Percentiles rank a stretch among this genome's conserved stretches.
phyloP scores from a whole-genome alignment of 1,139 yeast species.

The Debaryomyces nepalensis region DNA sequence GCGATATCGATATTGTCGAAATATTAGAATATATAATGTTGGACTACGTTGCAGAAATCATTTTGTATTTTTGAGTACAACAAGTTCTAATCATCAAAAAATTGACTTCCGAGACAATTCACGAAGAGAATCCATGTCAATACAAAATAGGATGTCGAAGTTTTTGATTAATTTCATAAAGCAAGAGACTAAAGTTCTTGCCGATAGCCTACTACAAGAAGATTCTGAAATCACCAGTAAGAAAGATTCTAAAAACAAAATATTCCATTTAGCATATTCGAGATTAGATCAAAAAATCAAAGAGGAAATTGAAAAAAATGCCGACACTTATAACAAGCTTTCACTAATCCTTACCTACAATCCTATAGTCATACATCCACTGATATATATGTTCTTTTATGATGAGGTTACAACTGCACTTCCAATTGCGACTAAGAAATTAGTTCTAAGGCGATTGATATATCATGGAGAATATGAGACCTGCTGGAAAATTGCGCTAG shows the following conservation, averaged over 20 bases:
- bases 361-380: slow-evolving; percentile 39
- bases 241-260: slow-evolving; percentile 7
- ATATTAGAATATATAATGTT: slow-evolving; percentile 5
- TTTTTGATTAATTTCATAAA: slow-evolving; percentile 21
- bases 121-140: slow-evolving; percentile 7
- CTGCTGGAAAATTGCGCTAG: slow-evolving; percentile 37
- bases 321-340: slow-evolving; percentile 38
- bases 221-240: slow-evolving; percentile 1
- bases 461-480: slow-evolving; percentile 36
- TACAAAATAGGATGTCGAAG: slow-evolving; percentile 13
- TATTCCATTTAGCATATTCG: slow-evolving; percentile 9
- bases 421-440: slow-evolving; percentile 26
- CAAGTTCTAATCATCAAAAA: slow-evolving; percentile 5
- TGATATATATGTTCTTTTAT: slow-evolving; percentile 30
- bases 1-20: slow-evolving; percentile 14
- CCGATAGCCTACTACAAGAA: slow-evolving; percentile 15
- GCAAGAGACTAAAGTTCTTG: slow-evolving; percentile 21
- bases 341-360: slow-evolving; percentile 35
- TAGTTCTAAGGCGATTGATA: slow-evolving; percentile 33
- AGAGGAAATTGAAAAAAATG: slow-evolving; percentile 22
- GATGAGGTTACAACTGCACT: slow-evolving; percentile 23
- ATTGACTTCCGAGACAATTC: slow-evolving; percentile 12
- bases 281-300: slow-evolving; percentile 18
- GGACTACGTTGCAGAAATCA: neutral
- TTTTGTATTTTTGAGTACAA: neutral